Evolutionary conservation across 192 early-diverging fungal genomes (phyloP), one percentile per base, ranked within the genome.

Genomic region (Chytriomyces sp.): DNA sequence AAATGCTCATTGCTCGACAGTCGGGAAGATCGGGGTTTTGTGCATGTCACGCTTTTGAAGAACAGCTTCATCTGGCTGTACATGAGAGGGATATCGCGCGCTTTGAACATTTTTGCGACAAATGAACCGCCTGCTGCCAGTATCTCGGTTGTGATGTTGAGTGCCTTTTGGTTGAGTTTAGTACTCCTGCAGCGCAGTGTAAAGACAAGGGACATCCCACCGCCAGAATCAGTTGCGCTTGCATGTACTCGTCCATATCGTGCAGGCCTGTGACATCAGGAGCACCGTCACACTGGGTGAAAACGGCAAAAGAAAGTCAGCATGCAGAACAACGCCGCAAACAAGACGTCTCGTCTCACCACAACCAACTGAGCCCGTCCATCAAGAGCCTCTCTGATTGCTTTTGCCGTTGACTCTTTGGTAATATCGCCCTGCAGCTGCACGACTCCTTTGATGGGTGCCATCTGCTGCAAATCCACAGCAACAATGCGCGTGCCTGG

Each of bases 201-300:
- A 4, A 35, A 35, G 7, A 35, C 63, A 20, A 18, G 35, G 9
- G 18, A 24, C 26, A 46, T 46, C 79, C 72, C 70, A 86, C 87
- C 1, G 97, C 95, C 57, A 99, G 85, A 59, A 98, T 84, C 9
- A 99, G 88, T 81, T 99, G 97, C 7, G 97, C 96, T 77, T 99
- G 98, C 77, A 98, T 95, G 80, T 97, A 99, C 84, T 99, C 98
- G 86, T 99, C 98, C 89, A 98, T 95, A 76, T 98, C 98, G 81
- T 98, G 96, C 45, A 97, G 86, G 23, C 97, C 97, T 11, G 96
- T 99, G 23, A 99, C 93, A 45, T 78, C 77, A 7, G 69, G 69
- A 18, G 77, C 77, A 5, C 79, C 79, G 50, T 83, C 95, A 84
- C 95, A 94, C 68, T 69, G 18, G n/a, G 13, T 18, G 11, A 26